Percentiles rank a stretch among this genome's conserved stretches.
Evolutionary conservation across 345 rosid species (phyloP).

Genomic region (Hibiscus trionum): DNA sequence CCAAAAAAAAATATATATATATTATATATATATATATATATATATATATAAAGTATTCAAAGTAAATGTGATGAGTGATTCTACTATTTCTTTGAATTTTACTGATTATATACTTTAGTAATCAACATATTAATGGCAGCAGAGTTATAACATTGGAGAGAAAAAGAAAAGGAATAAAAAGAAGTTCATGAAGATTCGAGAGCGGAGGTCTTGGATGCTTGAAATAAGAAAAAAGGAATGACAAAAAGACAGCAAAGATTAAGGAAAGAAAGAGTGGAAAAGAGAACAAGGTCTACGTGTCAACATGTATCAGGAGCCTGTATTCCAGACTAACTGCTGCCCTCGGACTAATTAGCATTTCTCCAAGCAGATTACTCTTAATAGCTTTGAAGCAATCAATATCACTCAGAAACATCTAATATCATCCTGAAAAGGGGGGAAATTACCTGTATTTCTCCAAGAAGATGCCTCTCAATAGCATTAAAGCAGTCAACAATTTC

Average conservation of each 20-base stretch:
- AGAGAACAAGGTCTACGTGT: not conserved
- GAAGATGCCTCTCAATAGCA: constrained; percentile 77
- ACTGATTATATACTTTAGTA: not conserved
- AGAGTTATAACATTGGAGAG: not conserved
- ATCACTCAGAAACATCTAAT: not conserved
- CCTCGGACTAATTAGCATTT: not conserved
- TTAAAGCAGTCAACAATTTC: constrained; percentile 90
- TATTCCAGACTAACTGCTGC: not conserved
- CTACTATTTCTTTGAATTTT: not conserved
- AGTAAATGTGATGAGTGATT: not conserved
- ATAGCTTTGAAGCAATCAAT: not conserved
- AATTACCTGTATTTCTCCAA: constrained; percentile 57
- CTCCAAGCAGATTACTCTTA: not conserved
- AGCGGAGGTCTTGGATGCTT: not conserved
- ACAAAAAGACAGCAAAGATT: not conserved
- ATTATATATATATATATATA: no score
- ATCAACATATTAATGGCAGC: not conserved
- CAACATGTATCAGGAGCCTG: not conserved
- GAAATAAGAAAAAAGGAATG: not conserved
- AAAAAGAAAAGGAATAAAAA: not conserved
- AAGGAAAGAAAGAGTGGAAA: not conserved
- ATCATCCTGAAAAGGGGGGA: constrained; percentile 9
- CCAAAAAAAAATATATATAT: not conserved
- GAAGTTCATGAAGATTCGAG: not conserved
- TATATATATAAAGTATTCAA: no score